These are phyloP conservation scores for Rostrohypoxylon terebratum DNA, from an alignment of 495 filamentous ascomycete genomes.

Conservation along the genomic window DNA sequence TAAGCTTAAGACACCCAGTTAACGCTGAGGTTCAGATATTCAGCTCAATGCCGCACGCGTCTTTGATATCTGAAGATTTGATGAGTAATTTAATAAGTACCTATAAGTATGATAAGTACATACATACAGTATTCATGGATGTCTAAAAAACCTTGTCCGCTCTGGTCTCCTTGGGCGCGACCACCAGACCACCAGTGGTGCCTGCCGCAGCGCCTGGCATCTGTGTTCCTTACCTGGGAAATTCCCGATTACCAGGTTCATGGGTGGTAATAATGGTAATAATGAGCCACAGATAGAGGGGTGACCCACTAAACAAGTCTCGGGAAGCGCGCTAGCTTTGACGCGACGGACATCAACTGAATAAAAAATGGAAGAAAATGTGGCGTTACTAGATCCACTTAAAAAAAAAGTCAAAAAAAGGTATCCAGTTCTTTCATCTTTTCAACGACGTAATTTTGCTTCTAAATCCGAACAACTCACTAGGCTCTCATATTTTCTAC, in stretches of 20 bases:
- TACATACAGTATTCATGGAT: no score
- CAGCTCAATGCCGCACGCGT: conserved; percentile 19
- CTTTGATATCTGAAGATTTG: no score
- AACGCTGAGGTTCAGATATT: not conserved
- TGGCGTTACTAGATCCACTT: conserved; percentile 43
- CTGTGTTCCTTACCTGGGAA: conserved; percentile 9
- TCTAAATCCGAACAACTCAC: not conserved
- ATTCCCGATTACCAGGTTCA: conserved; percentile 33
- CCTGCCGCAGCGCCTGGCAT: conserved; percentile 7
- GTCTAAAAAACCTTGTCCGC: conserved; percentile 8
- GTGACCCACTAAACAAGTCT: conserved; percentile 42
- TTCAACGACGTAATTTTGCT: conserved; percentile 28
- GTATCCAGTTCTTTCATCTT: not conserved
- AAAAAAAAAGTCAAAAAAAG: conserved; percentile 42
- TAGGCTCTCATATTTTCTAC: not conserved
- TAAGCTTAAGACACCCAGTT: conserved; percentile 18
- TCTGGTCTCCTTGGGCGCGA: conserved; percentile 19
- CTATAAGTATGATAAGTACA: conserved; percentile 19
- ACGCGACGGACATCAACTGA: conserved; percentile 26
- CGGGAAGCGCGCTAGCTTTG: conserved; percentile 25
- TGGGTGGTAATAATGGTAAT: conserved; percentile 18
- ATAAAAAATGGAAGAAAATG: conserved; percentile 12
- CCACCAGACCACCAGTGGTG: conserved; percentile 14
- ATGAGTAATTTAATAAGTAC: no score
- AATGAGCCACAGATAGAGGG: conserved; percentile 29